Evolutionary conservation across 164 flowering plant species (phyloP), one percentile per base, ranked within the genome.

Genomic region (Protea cynaroides): DNA sequence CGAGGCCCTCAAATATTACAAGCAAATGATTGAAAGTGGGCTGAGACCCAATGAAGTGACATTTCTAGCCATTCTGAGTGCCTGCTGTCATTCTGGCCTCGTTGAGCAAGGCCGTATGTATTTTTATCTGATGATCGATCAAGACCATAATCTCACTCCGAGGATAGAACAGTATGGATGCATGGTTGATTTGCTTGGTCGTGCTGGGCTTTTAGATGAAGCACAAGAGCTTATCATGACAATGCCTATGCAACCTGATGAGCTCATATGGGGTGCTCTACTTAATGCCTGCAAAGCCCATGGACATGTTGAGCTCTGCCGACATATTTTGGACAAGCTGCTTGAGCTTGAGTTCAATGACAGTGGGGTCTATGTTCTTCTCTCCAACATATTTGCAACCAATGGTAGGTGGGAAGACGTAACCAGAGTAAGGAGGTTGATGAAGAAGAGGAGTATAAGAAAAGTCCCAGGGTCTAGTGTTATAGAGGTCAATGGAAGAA

Each of bases 11-110:
- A 38, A 58, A 46, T 62, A 66, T 59, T 81, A 78, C 40, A 62
- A 74, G 19, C 64, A 63, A 53, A 79, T 83, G 86, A 58, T 67
- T 24, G 37, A 22, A 19, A 25, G 44, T 15, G 79, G 76, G 44
- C 29, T 51, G 17, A 73, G 21, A 69, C 86, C 89, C 0, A 80
- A 79, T 64, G 84, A 77, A 63, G 76, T 83, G 54, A 83, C 84
- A 24, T 80, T 77, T 67, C 68, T 81, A n/a, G 83, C 79, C n/a
- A 65, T 85, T 47, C 73, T 83, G 38, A 78, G 76, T 56, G 83
- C 87, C 37, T 83, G 85, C 61, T 78, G 81, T 63, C 86, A 81
- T 66, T 77, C 81, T n/a, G 87, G 89, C 8, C 68, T 83, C 63
- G 84, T 83, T 53, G 81, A 78, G 24, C 79, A 79, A 66, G 83